phyloP scores from a whole-genome alignment of 116 monocot genomes.

The Trichopus zeylanicus region DNA sequence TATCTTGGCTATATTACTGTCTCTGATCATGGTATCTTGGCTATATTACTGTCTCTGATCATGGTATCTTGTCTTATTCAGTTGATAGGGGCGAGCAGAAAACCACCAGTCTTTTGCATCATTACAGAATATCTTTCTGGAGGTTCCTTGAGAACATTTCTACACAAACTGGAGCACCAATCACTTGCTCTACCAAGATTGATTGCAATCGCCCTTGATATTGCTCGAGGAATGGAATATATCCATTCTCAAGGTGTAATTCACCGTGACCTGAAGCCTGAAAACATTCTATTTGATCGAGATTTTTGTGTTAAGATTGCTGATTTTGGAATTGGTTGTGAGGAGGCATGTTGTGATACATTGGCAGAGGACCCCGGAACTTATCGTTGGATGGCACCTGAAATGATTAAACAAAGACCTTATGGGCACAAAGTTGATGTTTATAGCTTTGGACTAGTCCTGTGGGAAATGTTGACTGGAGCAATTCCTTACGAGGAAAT shows the following conservation, averaged over 20 bases:
- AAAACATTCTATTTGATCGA: constrained; percentile 60
- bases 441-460: constrained; percentile 61
- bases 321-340: constrained; percentile 72
- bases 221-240: constrained; percentile 72
- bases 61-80: constrained; percentile 18
- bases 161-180: constrained; percentile 45
- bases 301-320: constrained; percentile 51
- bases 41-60: background rate
- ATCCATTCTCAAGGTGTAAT: constrained; percentile 68
- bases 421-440: constrained; percentile 67
- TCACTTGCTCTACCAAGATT: constrained; percentile 37
- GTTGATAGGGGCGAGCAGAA: constrained; percentile 42
- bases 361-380: constrained; percentile 64
- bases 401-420: constrained; percentile 54
- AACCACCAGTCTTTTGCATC: constrained; percentile 48
- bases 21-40: background rate
- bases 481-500: constrained; percentile 58
- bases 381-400: constrained; percentile 78
- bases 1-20: background rate
- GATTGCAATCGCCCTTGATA: constrained; percentile 38
- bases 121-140: constrained; percentile 62
- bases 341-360: constrained; percentile 45
- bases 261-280: constrained; percentile 68
- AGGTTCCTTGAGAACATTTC: constrained; percentile 54
- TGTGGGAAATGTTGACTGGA: constrained; percentile 76